Evolutionary conservation across 495 filamentous ascomycete species (phyloP).

Genomic region (Hypomontagnella monticulosa): DNA sequence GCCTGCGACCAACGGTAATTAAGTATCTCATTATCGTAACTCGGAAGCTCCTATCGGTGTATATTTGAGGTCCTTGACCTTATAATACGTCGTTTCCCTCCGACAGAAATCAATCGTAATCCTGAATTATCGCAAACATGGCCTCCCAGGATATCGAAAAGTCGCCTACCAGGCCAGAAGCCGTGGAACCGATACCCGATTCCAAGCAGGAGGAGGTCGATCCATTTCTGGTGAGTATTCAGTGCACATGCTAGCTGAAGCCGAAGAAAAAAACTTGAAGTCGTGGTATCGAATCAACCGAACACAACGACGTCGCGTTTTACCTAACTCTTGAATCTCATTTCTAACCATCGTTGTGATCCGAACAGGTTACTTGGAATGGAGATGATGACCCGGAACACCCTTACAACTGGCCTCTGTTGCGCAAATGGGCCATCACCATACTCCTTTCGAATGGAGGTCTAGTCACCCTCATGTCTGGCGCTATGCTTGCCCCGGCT

Average conservation of each 20-base stretch:
- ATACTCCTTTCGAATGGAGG: constrained; percentile 58
- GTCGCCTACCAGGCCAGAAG: not conserved
- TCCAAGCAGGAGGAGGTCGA: constrained; percentile 5
- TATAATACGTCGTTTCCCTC: no score
- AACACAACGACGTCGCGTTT: no score
- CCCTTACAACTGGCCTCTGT: constrained; percentile 66
- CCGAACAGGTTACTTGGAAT: constrained; percentile 24
- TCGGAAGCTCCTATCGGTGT: no score
- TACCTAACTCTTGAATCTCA: not conserved
- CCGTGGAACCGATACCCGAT: not conserved
- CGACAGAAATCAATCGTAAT: no score
- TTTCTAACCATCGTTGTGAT: not conserved
- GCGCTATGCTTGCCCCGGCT: constrained; percentile 74
- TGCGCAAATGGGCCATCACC: constrained; percentile 71
- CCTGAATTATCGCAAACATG: constrained; percentile 4
- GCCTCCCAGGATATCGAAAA: constrained; percentile 3
- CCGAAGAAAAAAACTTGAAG: not conserved
- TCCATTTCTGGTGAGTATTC: constrained; percentile 6
- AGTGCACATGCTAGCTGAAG: not conserved
- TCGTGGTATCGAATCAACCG: not conserved
- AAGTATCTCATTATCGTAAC: no score
- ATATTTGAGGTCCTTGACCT: no score
- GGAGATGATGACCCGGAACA: constrained; percentile 59
- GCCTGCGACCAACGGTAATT: no score
- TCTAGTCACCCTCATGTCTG: constrained; percentile 73